These are phyloP conservation scores for Coccomyxa subellipsoidea DNA, from an alignment of 163 green algal species.

Conservation along the genomic window DNA sequence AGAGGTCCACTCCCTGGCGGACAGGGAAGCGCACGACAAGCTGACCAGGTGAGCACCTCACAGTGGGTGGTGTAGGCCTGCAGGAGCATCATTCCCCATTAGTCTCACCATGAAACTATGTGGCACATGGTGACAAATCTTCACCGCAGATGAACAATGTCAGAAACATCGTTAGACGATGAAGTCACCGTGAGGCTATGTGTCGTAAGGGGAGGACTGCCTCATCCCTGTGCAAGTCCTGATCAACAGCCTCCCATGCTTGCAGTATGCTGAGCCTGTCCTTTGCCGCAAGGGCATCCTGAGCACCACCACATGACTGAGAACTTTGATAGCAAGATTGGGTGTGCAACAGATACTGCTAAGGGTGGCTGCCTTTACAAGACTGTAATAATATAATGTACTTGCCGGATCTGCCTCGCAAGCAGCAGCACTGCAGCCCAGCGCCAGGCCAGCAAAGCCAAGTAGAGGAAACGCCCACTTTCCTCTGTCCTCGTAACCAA, in stretches of 20 bases:
- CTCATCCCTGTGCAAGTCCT: slow-evolving; percentile 2
- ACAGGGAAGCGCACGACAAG: not conserved
- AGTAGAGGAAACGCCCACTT: not conserved
- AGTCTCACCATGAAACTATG: no score
- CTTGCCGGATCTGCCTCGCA: not conserved
- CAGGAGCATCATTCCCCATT: no score
- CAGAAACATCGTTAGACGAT: not conserved
- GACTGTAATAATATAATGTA: not conserved
- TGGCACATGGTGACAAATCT: no score
- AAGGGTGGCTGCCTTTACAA: not conserved
- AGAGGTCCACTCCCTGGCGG: not conserved
- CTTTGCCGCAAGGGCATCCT: not conserved
- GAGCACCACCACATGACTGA: not conserved
- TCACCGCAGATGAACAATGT: not conserved
- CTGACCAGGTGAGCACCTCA: not conserved
- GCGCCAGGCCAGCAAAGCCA: not conserved
- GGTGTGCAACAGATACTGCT: not conserved
- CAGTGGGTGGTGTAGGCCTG: not conserved
- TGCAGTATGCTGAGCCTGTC: not conserved
- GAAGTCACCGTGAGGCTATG: not conserved
- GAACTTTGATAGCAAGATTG: not conserved
- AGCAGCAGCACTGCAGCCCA: not conserved
- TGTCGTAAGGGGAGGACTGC: not conserved
- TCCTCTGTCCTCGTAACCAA: not conserved
- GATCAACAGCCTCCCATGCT: not conserved